These are phyloP conservation scores for Diaporthe velutina DNA, from an alignment of 2,329 filamentous ascomycete genomes.

Conservation along the genomic window DNA sequence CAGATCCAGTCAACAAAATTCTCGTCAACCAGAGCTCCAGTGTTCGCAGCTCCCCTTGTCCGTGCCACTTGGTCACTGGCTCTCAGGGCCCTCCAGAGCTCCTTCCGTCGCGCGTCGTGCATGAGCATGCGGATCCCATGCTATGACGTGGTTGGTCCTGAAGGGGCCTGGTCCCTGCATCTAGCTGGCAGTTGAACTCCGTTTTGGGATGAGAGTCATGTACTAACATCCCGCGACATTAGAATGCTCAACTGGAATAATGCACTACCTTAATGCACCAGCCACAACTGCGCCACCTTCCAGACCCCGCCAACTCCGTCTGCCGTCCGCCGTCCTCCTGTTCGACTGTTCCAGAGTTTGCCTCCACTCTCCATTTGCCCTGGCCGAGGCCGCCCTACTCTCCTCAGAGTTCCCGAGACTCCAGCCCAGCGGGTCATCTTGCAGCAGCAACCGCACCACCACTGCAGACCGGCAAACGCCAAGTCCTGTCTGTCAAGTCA, in stretches of 20 bases:
- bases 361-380: background rate
- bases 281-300: conserved; percentile 22
- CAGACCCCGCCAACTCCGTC: background rate
- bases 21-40: conserved; percentile 18
- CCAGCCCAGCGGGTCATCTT: background rate
- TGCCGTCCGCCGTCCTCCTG: background rate
- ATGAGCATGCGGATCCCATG: conserved; percentile 31
- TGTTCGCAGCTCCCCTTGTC: conserved; percentile 22
- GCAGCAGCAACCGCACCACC: background rate
- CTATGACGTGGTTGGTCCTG: conserved; percentile 34
- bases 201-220: background rate
- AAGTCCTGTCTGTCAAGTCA: background rate
- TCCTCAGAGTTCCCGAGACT: background rate
- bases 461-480: background rate
- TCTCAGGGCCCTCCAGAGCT: conserved; percentile 18
- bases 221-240: background rate
- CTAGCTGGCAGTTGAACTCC: background rate
- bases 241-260: rapidly evolving
- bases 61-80: conserved; percentile 9
- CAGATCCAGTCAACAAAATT: conserved; percentile 24
- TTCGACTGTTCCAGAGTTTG: background rate
- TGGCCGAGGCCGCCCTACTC: background rate
- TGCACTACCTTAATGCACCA: background rate
- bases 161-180: conserved; percentile 33
- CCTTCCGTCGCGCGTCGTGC: conserved; percentile 24